phyloP scores from a whole-genome alignment of 2,329 filamentous ascomycete species.

The Botrytis galanthina region DNA sequence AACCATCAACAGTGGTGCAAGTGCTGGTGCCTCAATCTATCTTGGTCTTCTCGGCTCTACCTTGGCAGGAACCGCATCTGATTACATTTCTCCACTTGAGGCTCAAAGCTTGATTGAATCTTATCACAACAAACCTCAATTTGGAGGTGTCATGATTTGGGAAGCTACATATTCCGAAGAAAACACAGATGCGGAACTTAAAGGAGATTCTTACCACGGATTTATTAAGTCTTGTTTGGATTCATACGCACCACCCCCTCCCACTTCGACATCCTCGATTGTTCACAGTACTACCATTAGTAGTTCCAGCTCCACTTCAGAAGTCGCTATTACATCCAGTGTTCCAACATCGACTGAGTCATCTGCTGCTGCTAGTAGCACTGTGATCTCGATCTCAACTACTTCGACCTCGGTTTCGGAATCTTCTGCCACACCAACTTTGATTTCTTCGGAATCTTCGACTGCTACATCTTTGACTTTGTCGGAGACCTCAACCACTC shows the following conservation, averaged over 20 bases:
- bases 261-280: slow-evolving; percentile 19
- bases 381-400: background rate
- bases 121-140: slow-evolving; percentile 28
- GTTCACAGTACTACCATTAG: slow-evolving; percentile 8
- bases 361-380: background rate
- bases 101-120: slow-evolving; percentile 30
- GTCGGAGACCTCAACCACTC: background rate
- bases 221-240: slow-evolving; percentile 29
- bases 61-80: slow-evolving; percentile 19
- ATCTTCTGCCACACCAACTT: background rate
- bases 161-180: slow-evolving; percentile 33
- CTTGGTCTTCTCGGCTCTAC: slow-evolving; percentile 34
- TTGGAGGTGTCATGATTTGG: slow-evolving; percentile 40
- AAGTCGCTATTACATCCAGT: background rate
- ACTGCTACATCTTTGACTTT: background rate
- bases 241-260: slow-evolving; percentile 3
- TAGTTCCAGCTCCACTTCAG: slow-evolving; percentile 16
- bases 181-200: slow-evolving; percentile 23
- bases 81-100: slow-evolving; percentile 32
- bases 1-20: slow-evolving; percentile 26
- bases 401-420: background rate
- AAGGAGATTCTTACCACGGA: slow-evolving; percentile 24
- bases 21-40: slow-evolving; percentile 34
- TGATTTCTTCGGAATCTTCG: background rate
- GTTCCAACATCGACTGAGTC: background rate